These are phyloP conservation scores for Viridothelium virens DNA, from an alignment of 495 filamentous ascomycete genomes.

Conservation along the genomic window DNA sequence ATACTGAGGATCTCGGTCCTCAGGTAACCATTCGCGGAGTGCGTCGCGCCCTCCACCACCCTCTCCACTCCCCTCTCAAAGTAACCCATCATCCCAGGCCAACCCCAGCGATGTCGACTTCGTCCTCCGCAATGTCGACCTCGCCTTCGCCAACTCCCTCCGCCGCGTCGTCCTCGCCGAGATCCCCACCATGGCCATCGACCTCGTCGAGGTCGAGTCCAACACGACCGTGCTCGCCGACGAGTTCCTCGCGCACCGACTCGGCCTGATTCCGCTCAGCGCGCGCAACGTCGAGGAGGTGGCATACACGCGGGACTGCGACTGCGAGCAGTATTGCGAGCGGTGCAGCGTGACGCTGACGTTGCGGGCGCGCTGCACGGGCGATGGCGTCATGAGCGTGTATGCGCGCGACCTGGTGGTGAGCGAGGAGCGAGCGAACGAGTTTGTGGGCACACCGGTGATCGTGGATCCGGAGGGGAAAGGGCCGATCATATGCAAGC, in stretches of 20 bases:
- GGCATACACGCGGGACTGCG: slow-evolving; percentile 87
- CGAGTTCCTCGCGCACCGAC: slow-evolving; percentile 88
- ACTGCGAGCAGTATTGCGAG: slow-evolving; percentile 88
- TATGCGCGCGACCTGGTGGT: slow-evolving; percentile 81
- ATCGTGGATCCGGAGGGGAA: slow-evolving; percentile 71
- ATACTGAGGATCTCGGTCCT: slow-evolving; percentile 17
- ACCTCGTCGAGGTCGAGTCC: slow-evolving; percentile 82
- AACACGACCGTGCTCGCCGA: slow-evolving; percentile 94
- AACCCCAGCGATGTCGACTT: slow-evolving; percentile 69
- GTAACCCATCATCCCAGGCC: slow-evolving; percentile 42
- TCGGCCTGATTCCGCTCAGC: slow-evolving; percentile 84
- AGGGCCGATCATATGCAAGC: slow-evolving; percentile 77
- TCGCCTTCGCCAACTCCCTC: slow-evolving; percentile 88
- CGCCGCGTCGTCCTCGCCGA: slow-evolving; percentile 90
- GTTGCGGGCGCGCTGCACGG: slow-evolving; percentile 74
- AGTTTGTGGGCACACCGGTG: slow-evolving; percentile 76
- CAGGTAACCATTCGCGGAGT: slow-evolving; percentile 21
- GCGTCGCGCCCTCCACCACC: neutral
- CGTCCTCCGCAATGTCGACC: slow-evolving; percentile 67
- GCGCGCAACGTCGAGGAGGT: slow-evolving; percentile 77
- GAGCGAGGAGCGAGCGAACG: slow-evolving; percentile 45
- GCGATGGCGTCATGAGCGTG: slow-evolving; percentile 77
- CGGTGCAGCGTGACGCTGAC: slow-evolving; percentile 76
- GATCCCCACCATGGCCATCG: slow-evolving; percentile 90
- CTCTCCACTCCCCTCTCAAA: neutral